Conservation (phyloP, 768 basidiomycete species). For the Tulasnella sp. region DNA sequence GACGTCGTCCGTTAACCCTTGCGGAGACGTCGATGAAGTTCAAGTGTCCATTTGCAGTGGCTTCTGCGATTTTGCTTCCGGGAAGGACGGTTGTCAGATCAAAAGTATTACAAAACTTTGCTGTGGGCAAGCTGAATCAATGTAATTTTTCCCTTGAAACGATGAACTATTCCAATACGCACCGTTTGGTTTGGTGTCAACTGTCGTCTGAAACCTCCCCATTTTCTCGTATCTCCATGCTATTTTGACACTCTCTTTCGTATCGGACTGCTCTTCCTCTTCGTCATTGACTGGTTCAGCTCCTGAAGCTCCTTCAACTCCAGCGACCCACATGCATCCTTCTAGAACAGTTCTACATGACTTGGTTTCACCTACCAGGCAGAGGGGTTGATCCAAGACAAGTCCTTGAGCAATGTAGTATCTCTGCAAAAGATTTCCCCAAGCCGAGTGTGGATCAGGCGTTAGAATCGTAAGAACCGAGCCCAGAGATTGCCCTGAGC, state of each 20-base stretch:
- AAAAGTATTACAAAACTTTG: constrained; percentile 54
- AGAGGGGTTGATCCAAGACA: constrained; percentile 51
- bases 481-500: constrained; percentile 65
- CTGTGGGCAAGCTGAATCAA: too few relatives aligned
- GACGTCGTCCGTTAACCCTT: too few relatives aligned
- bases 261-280: constrained; percentile 25
- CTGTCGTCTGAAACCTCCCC: constrained; percentile 84
- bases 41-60: constrained; percentile 31
- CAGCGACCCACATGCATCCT: constrained; percentile 69
- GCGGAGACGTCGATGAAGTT: constrained; percentile 22
- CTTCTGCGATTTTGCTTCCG: constrained; percentile 34
- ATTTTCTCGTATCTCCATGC: constrained; percentile 95
- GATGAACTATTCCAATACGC: constrained; percentile 21
- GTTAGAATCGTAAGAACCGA: constrained; percentile 26
- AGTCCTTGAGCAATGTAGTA: constrained; percentile 87
- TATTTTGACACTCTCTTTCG: constrained; percentile 66
- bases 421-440: constrained; percentile 35
- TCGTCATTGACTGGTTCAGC: constrained; percentile 18
- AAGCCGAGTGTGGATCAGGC: constrained; percentile 30
- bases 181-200: constrained; percentile 37
- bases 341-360: constrained; percentile 39
- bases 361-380: constrained; percentile 48
- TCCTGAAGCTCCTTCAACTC: constrained; percentile 22
- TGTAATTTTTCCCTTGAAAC: too few relatives aligned
- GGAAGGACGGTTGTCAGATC: constrained; percentile 60